Percentiles rank a stretch among this genome's conserved stretches.
Evolutionary conservation across 768 basidiomycete genomes (phyloP).

Genomic region (Mycena galopus): DNA sequence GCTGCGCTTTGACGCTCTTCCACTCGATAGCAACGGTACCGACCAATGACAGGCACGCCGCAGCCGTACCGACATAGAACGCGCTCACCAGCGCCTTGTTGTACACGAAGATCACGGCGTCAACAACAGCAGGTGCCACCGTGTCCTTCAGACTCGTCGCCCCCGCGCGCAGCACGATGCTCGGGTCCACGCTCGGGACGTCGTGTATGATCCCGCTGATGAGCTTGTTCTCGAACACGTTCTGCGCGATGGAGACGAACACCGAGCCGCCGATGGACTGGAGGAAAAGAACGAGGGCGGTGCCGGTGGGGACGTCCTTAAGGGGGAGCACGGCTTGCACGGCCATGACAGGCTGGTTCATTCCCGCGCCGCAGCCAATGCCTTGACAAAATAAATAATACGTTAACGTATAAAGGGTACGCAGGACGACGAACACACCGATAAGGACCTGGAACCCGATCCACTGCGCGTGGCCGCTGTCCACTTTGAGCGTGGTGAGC

Average conservation of each 20-base stretch:
- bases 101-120: conserved; percentile 13
- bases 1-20: conserved; percentile 23
- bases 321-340: conserved; percentile 22
- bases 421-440: background rate
- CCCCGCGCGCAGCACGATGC: conserved; percentile 21
- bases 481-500: conserved; percentile 21
- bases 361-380: conserved; percentile 13
- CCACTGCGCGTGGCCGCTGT: conserved; percentile 18
- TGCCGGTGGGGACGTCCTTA: conserved; percentile 30
- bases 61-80: conserved; percentile 20
- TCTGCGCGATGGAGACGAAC: conserved; percentile 31
- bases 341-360: conserved; percentile 29
- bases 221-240: conserved; percentile 29
- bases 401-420: background rate
- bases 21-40: conserved; percentile 23
- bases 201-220: conserved; percentile 6
- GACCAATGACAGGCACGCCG: conserved; percentile 17
- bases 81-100: conserved; percentile 28
- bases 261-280: conserved; percentile 32
- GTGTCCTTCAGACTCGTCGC: conserved; percentile 26
- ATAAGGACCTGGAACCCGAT: conserved; percentile 26
- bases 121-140: background rate
- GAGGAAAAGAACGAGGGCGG: conserved; percentile 22
- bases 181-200: conserved; percentile 22
- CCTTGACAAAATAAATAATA: background rate